Base-by-base conservation (phyloP, 2,329 filamentous ascomycete species). In the Neofusicoccum ribis region DNA sequence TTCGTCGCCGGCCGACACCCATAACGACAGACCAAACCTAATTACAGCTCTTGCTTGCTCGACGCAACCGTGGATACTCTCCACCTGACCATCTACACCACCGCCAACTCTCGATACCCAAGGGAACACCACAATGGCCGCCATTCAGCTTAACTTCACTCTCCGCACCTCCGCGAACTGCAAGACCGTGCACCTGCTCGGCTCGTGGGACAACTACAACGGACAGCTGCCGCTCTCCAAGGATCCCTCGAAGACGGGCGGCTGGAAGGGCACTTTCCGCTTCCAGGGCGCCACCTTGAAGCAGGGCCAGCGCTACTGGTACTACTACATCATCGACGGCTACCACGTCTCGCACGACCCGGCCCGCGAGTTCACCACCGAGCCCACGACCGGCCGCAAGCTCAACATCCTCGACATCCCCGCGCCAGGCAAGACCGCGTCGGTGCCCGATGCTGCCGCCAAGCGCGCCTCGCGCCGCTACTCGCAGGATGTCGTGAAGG, bases 281-380 rank as follows among this genome's bases (percentile, higher is more conserved):
- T 97, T 99, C 84, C 91, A 95, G 82, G 90, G 90, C 77, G 82
- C 88, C 68, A 94, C 92, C 67, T 87, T 98, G 73, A 89, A 94
- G 84, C 85, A 92, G 73, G 93, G 94, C 78, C 89, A 92, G 78
- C 90, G 94, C 78, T 98, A 98, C 88, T 99, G 95, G 95, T 99
- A 98, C 89, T 99, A 99, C 88, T 99, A 97, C 86, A 97, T 98
- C 88, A 95, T 98, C 80, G 95, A 99, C 80, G 95, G 95, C 73
- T 97, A 97, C 88, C 93, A 97, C 80, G 90, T 96, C 79, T 93
- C 93, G 68, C 94, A 98, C 86, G 95, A 98, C 83, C 93, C 94
- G 72, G 91, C 91, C 79, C 89, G 93, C 78, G 85, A 91, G 75
- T 94, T 90, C 77, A 96, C 91, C 76, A 90, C 91, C 71, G 95